Evolutionary conservation across 1,284 basidiomycete genomes (phyloP), one percentile per base, ranked within the genome.

Genomic region (Fomitopsis pinicola): DNA sequence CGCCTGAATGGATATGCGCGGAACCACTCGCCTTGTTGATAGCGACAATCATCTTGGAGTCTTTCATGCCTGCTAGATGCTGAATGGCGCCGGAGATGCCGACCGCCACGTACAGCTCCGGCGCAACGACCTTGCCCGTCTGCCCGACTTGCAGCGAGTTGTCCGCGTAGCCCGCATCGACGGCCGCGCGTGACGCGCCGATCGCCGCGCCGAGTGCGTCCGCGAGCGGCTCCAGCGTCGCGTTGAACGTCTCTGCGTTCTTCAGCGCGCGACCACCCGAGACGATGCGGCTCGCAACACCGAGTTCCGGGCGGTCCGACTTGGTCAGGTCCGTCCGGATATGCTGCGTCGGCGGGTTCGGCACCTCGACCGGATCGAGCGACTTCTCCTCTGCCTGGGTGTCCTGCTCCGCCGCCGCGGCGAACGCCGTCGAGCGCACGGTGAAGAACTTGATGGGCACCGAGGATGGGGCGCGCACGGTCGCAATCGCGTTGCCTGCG

Each of bases 61-160:
- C 97, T 77, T 99, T 99, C 97, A 99, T 99, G 36, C 97, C 97
- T 33, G 97, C 97, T 64, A 99, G 81, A 80, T 99, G 97, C 78
- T 99, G 97, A 70, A 99, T 99, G 26, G 95, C 97, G 50, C 97
- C 97, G 35, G 94, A 97, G 71, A 99, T 99, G 64, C 97, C 97
- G 55, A 99, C 76, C 15, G 97, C 97, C 72, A 99, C 84, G 77
- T 99, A 99, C 61, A 99, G 80, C 75, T 98, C 93, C 0, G 96
- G 97, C 5, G 94, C 94, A 50, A 96, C 94, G 44, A 95, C 89
- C 78, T 99, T 99, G 63, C 97, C 97, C 0, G 97, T 99, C 81
- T 99, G 97, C 42, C 97, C 97, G 35, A 99, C 97, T 80, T 99
- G 97, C 61, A 98, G 76, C 7, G 94, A 97, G 77, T 99, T 99